Base-by-base conservation (phyloP, 2,329 filamentous ascomycete genomes). In the Dactylellina haptotyla region DNA sequence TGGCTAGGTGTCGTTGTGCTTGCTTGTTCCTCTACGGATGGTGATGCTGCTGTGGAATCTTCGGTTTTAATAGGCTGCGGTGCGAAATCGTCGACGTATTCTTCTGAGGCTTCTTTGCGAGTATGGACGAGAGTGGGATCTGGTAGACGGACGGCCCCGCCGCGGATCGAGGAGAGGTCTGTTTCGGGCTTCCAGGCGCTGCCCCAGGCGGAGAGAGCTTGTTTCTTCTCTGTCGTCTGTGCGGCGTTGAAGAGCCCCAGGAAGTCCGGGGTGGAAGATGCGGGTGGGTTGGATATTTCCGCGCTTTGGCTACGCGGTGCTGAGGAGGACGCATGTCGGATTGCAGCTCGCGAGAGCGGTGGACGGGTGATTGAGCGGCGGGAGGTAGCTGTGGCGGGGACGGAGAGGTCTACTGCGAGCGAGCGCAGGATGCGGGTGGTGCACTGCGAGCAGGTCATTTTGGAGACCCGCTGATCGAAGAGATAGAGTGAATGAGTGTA, bases 401-500 rank as follows among this genome's bases (percentile, higher is more conserved):
- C 16, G 10, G 57, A n/a, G 59, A 54, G 54, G 59, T 73, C 61
- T 26, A 54, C 48, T 10, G 53, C 23, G 56, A 73, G 46, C 14
- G 61, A 51, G 46, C 69, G 69, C 32, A 73, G 53, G 54, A 73
- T 28, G 56, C 69, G 69, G 61, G 61, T 62, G 26, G 53, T 73
- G 61, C 53, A 61, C 25, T 62, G 39, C 9, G 69, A 50, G 56
- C 54, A 66, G 30, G 45, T 57, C 69, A 73, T 73, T 54, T 32
- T 72, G 51, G 12, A 34, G 39, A 51, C n/a, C 1, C n/a, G 26
- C 20, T 39, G 3, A 16, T 2, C 9, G 6, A n/a, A 10, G 16
- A 30, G 28, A 28, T 16, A 20, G 30, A 32, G 30, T 26, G 12
- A 23, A 32, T 32, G 23, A 37, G 9, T 34, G 46, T 25, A 23